Evolutionary conservation across 2,329 filamentous ascomycete species (phyloP).

Genomic region (Epichloe festucae): DNA sequence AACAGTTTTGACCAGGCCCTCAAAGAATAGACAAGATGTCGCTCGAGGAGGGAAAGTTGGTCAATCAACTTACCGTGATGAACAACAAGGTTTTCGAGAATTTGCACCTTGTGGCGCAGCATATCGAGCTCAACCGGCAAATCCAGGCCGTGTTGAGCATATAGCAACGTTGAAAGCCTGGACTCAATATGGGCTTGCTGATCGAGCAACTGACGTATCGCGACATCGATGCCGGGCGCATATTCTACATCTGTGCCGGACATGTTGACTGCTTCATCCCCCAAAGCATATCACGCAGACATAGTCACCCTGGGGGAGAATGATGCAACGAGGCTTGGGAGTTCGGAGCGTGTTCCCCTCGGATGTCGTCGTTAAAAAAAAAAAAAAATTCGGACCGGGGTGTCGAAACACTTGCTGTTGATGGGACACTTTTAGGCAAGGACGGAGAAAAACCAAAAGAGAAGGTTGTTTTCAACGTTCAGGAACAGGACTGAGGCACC

Average conservation of each 20-base stretch:
- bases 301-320: not conserved
- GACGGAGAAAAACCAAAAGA: not conserved
- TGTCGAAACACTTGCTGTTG: not conserved
- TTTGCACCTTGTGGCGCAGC: conserved; percentile 41
- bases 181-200: conserved; percentile 42
- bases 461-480: not conserved
- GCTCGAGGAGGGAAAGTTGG: not conserved
- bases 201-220: conserved; percentile 29
- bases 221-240: conserved; percentile 15
- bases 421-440: not conserved
- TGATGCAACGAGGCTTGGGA: not conserved
- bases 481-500: conserved; percentile 2
- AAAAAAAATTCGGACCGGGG: not conserved
- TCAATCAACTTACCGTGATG: conserved; percentile 30
- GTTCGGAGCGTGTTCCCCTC: not conserved
- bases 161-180: conserved; percentile 34
- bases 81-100: conserved; percentile 34
- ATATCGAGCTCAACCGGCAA: conserved; percentile 37
- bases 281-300: conserved; percentile 2
- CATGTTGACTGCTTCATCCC: conserved; percentile 6
- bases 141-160: conserved; percentile 34
- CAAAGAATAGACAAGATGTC: not conserved
- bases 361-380: not conserved
- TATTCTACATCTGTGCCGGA: conserved; percentile 5
- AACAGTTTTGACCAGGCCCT: not conserved